phyloP scores from a whole-genome alignment of 2,329 filamentous ascomycete species.

The Microdochium paspali region DNA sequence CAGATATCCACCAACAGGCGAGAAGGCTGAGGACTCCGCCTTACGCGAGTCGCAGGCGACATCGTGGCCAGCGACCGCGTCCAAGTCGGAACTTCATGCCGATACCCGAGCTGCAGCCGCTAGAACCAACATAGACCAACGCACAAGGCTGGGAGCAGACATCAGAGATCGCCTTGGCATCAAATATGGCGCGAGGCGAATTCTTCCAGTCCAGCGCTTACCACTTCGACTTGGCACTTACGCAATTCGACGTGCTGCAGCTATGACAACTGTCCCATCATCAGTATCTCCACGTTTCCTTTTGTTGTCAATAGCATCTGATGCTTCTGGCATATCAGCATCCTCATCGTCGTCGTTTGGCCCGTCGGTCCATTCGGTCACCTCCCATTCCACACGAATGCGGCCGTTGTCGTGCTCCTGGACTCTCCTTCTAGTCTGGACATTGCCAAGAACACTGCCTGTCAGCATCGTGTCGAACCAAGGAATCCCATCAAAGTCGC shows the following conservation, averaged over 20 bases:
- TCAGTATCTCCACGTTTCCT: constrained; percentile 40
- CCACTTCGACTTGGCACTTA: neutral
- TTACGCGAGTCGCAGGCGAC: too few species aligned
- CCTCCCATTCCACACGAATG: constrained; percentile 70
- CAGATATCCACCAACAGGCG: too few species aligned
- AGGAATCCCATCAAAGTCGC: constrained; percentile 63
- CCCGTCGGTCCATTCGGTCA: constrained; percentile 60
- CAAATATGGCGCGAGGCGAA: too few species aligned
- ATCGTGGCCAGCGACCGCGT: too few species aligned
- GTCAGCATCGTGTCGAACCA: constrained; percentile 82
- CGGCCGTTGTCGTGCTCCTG: constrained; percentile 49
- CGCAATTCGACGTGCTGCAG: neutral
- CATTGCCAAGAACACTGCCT: constrained; percentile 61
- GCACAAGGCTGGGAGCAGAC: neutral
- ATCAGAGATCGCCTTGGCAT: neutral
- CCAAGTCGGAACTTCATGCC: too few species aligned
- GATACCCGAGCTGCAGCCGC: too few species aligned
- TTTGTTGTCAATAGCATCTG: constrained; percentile 33
- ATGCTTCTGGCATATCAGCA: constrained; percentile 23
- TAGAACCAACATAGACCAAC: too few species aligned
- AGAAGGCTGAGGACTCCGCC: too few species aligned
- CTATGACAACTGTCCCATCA: constrained; percentile 1
- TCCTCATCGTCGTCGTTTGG: constrained; percentile 19
- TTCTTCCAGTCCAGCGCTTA: too few species aligned
- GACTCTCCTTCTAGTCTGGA: constrained; percentile 51